Percentiles rank a stretch among this genome's conserved stretches.
phyloP scores from a whole-genome alignment of 768 basidiomycete genomes.

The Daedaleopsis nitida region DNA sequence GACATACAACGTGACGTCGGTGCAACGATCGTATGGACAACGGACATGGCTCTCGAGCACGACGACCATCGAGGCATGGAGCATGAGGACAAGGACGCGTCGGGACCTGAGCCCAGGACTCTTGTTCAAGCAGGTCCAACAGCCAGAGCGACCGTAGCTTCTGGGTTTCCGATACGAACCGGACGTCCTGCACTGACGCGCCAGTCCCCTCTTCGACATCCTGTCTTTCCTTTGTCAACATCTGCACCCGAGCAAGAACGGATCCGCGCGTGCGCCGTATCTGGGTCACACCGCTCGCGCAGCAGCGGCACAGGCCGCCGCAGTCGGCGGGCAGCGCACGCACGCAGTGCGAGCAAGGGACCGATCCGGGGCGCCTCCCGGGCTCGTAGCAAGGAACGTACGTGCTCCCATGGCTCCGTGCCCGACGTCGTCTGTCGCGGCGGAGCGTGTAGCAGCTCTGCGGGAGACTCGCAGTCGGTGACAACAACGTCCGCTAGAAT shows the following conservation, averaged over 20 bases:
- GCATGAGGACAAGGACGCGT: not conserved
- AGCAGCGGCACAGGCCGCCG: not conserved
- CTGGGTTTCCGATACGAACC: constrained; percentile 1
- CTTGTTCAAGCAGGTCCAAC: not conserved
- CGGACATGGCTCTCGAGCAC: not conserved
- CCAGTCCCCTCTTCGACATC: not conserved
- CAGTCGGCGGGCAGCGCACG: not conserved
- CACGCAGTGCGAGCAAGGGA: not conserved
- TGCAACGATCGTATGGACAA: no score
- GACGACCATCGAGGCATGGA: not conserved
- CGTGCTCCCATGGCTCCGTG: not conserved
- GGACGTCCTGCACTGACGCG: not conserved
- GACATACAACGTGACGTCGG: no score
- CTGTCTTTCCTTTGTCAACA: not conserved
- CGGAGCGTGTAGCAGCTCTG: not conserved
- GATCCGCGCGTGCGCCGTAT: not conserved
- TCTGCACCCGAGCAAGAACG: not conserved
- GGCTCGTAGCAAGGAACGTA: not conserved
- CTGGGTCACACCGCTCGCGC: not conserved
- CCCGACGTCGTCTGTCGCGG: not conserved
- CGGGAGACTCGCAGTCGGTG: not conserved
- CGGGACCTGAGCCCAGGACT: constrained; percentile 1
- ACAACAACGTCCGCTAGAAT: not conserved
- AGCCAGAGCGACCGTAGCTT: not conserved
- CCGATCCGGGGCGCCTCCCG: not conserved